Conservation (phyloP, 2,329 filamentous ascomycete species). For the Purpureocillium takamizusanense region DNA sequence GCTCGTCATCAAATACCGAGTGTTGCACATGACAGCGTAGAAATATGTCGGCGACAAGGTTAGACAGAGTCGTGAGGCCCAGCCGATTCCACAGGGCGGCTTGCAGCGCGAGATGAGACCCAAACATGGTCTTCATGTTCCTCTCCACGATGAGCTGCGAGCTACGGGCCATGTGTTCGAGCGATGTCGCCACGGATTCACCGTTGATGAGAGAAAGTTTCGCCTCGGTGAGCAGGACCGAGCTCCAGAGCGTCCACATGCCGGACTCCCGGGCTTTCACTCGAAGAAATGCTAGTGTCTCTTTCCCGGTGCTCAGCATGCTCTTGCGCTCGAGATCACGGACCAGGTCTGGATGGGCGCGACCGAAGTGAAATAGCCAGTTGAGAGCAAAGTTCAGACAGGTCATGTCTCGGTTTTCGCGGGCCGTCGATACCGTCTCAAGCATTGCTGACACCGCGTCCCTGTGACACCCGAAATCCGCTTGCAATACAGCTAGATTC, state of each 20-base stretch:
- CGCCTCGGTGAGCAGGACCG: conserved; percentile 76
- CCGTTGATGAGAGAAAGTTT: conserved; percentile 70
- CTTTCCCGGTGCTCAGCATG: conserved; percentile 68
- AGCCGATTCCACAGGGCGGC: conserved; percentile 69
- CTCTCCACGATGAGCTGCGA: conserved; percentile 74
- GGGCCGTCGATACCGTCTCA: conserved; percentile 87
- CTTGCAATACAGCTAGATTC: conserved; percentile 86
- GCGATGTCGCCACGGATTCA: conserved; percentile 50
- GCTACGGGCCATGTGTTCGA: conserved; percentile 75
- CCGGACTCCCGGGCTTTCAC: conserved; percentile 77
- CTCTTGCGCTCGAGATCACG: conserved; percentile 60
- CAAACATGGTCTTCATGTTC: conserved; percentile 63
- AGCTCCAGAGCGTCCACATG: conserved; percentile 78
- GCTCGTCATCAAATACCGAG: conserved; percentile 61
- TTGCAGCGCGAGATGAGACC: conserved; percentile 63
- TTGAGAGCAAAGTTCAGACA: conserved; percentile 93
- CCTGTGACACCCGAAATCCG: conserved; percentile 84
- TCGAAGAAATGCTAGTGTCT: conserved; percentile 76
- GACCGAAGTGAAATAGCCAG: conserved; percentile 93
- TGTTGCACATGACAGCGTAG: conserved; percentile 58
- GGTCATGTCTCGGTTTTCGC: conserved; percentile 84
- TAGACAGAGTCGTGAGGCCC: conserved; percentile 49
- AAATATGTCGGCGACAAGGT: conserved; percentile 62
- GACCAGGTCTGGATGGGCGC: conserved; percentile 70
- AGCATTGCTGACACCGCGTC: conserved; percentile 93